These are phyloP conservation scores for Isabelozyma rhagii DNA, from an alignment of 805 yeast species.

Conservation along the genomic window DNA sequence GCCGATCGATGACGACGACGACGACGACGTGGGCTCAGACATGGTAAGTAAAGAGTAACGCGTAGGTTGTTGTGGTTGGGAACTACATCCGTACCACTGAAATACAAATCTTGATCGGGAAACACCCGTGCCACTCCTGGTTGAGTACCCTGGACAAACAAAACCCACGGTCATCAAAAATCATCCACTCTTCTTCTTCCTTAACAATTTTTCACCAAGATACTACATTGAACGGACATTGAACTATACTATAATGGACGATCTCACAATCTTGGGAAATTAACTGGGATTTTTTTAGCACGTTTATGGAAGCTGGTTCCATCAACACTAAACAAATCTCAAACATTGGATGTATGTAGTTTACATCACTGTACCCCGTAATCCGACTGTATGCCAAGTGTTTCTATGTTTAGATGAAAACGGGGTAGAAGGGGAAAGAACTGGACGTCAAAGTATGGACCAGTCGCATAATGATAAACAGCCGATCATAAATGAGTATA, in stretches of 20 bases:
- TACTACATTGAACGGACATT: not conserved
- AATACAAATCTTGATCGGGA: not conserved
- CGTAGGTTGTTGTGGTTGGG: not conserved
- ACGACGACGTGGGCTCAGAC: not conserved
- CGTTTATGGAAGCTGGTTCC: not conserved
- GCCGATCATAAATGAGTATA: no score
- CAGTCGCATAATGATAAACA: no score
- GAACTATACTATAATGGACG: not conserved
- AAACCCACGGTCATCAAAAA: not conserved
- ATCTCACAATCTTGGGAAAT: not conserved
- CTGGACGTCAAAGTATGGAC: no score
- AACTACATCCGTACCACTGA: not conserved
- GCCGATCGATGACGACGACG: not conserved
- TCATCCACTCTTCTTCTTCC: not conserved
- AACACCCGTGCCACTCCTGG: not conserved
- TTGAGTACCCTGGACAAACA: not conserved
- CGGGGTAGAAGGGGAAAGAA: no score
- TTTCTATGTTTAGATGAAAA: no score
- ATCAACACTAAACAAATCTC: not conserved
- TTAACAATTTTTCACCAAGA: not conserved
- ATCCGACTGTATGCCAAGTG: no score
- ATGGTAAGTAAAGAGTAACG: not conserved
- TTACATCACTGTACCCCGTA: not conserved
- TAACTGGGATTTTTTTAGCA: not conserved
- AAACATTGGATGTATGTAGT: not conserved